Base-by-base conservation (phyloP, 2,329 filamentous ascomycete species). In the Lasiodiplodia sp. region DNA sequence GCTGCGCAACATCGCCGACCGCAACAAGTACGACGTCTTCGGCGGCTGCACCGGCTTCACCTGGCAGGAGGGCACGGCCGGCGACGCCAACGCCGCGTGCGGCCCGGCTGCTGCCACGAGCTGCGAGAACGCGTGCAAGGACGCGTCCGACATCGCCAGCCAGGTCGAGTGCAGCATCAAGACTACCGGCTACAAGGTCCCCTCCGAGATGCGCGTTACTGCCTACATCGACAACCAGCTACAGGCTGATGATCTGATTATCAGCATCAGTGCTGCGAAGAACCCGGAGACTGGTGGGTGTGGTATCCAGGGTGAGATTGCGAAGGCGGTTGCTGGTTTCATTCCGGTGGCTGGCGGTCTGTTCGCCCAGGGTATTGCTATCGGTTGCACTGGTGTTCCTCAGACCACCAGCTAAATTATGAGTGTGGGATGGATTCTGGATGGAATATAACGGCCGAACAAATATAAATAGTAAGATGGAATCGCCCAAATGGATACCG, bases 1-100 rank as follows among this genome's bases (percentile, higher is more conserved):
- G 16, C 58, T 63, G 37, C n/a, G 21, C 40, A 51, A 37, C 58
- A 11, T 63, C 25, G 44, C 40, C 23, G 44, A 63, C 58, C 23
- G 25, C 23, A 34, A 63, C 40, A 31, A 49, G 40, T 63, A 63
- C 58, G 28, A 63, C 40, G 58, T 63, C 12, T 63, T 28, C 28
- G 25, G 21, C 25, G 40, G 44, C 0, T 63, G 58, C 40, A 8
- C n/a, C 18, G 58, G 58, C 44, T 28, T 12, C 58, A 49, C 40
- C 6, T 63, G 58, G 58, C 25, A n/a, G 25, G 58, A 63, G 44
- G 8, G 58, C 58, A 18, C 28, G 3, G 11, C n/a, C 8, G 11
- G n/a, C 5, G 56, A 60, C 16, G n/a, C 56, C 25, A 28, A 40
- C 37, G 31, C 56, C 11, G 28, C 56, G 1, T 60, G 56, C 56